Conservation (phyloP, 2,329 filamentous ascomycete genomes). For the Aspergillus brunneoviolaceus region DNA sequence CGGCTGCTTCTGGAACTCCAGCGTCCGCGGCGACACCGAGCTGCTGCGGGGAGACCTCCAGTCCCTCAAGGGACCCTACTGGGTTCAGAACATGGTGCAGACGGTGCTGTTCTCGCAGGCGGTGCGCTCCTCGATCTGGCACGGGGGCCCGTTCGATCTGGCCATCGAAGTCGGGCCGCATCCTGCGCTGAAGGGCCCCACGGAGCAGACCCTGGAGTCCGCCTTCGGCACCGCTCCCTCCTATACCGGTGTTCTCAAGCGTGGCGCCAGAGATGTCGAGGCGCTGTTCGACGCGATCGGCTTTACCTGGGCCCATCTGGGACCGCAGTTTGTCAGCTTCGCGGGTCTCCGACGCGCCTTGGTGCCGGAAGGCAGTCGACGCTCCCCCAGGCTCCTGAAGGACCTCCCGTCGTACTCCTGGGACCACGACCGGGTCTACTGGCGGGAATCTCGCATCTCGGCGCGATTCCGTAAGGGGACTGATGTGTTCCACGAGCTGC, state of each 20-base stretch:
- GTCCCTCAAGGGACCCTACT: slow-evolving; percentile 28
- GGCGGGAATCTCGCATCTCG: slow-evolving; percentile 1
- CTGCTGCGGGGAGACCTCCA: no score
- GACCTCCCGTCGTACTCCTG: slow-evolving; percentile 7
- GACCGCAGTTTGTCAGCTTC: neutral
- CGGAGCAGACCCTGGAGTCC: slow-evolving; percentile 20
- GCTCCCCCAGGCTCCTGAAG: neutral
- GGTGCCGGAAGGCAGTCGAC: no score
- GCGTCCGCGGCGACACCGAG: slow-evolving; percentile 7
- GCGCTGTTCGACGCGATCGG: neutral
- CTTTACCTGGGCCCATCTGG: neutral
- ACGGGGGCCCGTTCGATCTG: slow-evolving; percentile 34
- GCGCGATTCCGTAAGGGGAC: neutral
- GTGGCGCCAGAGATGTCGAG: neutral
- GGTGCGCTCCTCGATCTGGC: slow-evolving; percentile 10
- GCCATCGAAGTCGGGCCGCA: slow-evolving; percentile 30
- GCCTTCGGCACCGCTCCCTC: neutral
- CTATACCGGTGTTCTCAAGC: neutral
- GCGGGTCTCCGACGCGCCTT: neutral
- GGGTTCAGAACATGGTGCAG: slow-evolving; percentile 38
- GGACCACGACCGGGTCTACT: neutral
- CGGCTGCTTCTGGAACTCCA: slow-evolving; percentile 18
- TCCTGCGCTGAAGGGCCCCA: slow-evolving; percentile 25
- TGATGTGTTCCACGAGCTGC: slow-evolving; percentile 1
- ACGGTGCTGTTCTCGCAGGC: slow-evolving; percentile 38